Evolutionary conservation across 1,139 yeast species (phyloP).

Genomic region (Protomyces gravidus): DNA sequence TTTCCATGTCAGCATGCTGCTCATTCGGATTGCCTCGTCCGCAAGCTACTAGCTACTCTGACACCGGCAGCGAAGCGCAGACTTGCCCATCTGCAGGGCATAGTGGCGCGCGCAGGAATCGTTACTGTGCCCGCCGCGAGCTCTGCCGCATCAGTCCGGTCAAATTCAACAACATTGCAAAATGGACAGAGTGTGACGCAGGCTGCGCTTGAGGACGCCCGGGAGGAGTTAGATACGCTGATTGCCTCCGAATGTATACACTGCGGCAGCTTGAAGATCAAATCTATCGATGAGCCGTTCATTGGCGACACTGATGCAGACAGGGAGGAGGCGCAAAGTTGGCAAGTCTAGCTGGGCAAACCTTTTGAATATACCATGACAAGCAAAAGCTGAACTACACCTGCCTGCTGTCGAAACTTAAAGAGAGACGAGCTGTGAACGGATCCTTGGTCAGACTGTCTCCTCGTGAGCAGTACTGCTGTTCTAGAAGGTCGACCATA

Average conservation of each 20-base stretch:
- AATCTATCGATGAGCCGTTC: conserved; percentile 59
- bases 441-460: neutral
- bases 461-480: neutral
- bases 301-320: conserved; percentile 29
- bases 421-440: neutral
- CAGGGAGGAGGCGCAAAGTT: neutral
- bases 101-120: neutral
- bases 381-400: neutral
- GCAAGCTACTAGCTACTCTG: conserved; percentile 55
- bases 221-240: conserved; percentile 55
- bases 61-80: conserved; percentile 65
- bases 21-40: conserved; percentile 80
- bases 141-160: neutral
- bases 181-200: neutral
- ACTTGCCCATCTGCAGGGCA: conserved; percentile 47
- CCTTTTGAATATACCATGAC: neutral
- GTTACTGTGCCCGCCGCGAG: neutral
- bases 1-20: conserved; percentile 90
- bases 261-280: conserved; percentile 74
- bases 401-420: neutral
- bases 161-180: neutral
- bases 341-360: neutral
- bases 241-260: conserved; percentile 67
- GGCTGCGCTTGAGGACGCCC: conserved; percentile 38
- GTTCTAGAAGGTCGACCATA: neutral